Conservation (phyloP, 2,329 filamentous ascomycete species). For the Aspergillus texensis region DNA sequence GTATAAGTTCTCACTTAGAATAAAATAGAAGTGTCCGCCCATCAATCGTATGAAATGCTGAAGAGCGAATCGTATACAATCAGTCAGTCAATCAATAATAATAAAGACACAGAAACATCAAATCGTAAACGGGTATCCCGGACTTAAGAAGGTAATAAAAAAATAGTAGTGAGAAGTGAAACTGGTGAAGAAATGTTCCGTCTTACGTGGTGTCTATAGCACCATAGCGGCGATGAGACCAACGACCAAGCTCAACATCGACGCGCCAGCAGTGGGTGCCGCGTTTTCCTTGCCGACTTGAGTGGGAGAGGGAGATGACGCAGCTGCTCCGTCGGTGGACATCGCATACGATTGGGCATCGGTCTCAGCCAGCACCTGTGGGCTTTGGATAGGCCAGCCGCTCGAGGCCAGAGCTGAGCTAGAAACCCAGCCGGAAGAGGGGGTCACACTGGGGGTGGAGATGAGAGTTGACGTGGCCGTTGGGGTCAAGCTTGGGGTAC, state of each 20-base stretch:
- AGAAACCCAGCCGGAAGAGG: slow-evolving; percentile 18
- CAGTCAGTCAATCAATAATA: slow-evolving; percentile 2
- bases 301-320: slow-evolving; percentile 8
- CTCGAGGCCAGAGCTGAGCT: slow-evolving; percentile 22
- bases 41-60: slow-evolving; percentile 1
- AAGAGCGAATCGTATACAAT: background rate
- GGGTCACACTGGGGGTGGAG: slow-evolving; percentile 13
- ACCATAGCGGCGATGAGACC: slow-evolving; percentile 22
- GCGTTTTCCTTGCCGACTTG: background rate
- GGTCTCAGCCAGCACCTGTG: slow-evolving; percentile 32
- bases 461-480: slow-evolving; percentile 21
- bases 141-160: slow-evolving; percentile 1
- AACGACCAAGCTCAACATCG: slow-evolving; percentile 21
- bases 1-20: background rate
- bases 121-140: slow-evolving; percentile 5
- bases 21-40: background rate
- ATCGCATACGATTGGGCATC: slow-evolving; percentile 13
- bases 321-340: slow-evolving; percentile 5
- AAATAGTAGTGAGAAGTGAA: background rate
- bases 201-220: background rate
- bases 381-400: slow-evolving; percentile 26
- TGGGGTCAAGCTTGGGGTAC: slow-evolving; percentile 18
- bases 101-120: slow-evolving; percentile 2
- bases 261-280: slow-evolving; percentile 19
- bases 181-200: background rate